Base-by-base conservation (phyloP, 441 rosid genomes). In the Croton setiger region DNA sequence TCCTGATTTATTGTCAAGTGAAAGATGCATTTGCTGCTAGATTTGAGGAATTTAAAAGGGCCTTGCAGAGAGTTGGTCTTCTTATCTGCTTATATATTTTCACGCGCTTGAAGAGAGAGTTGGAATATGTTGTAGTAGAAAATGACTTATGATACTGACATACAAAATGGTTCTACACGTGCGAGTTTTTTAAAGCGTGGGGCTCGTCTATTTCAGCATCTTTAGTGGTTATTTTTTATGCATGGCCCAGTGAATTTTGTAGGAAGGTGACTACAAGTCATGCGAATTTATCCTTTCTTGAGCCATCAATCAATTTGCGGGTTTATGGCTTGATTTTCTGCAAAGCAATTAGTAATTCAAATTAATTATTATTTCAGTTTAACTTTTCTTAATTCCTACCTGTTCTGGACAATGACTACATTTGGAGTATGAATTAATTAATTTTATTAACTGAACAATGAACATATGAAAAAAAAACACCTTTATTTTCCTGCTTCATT, bases 291-390 rank as follows among this genome's bases (percentile, higher is more conserved):
- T 58, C 7, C 60, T 39, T 21, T 39, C 4, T 11, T 70, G 20
- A 47, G 11, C 54, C 12, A 27, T 33, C 10, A n/a, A 52, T 69
- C 10, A n/a, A 45, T 66, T 79, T 61, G 58, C 75, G 8, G 68
- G 48, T 76, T 72, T 70, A 60, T 18, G 68, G 74, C 78, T 64
- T 68, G 73, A 68, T 48, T 71, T 52, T 15, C 11, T 70, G 74
- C 65, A 58, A 45, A 14, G 2, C 36, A 66, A 33, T n/a, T 23
- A 7, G 27, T 45, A 27, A 63, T 8, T 53, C 10, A 4, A 27
- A 15, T 59, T 18, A 68, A 45, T 35, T 56, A 45, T 43, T 66
- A 14, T 12, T 35, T 55, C 33, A 39, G 4, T 47, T 27, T 47
- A 47, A n/a, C 18, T 47, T 15, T 11, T 47, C 15, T 12, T 47